Evolutionary conservation across 2,329 filamentous ascomycete genomes (phyloP).

Genomic region (Hypoxylon sp.): DNA sequence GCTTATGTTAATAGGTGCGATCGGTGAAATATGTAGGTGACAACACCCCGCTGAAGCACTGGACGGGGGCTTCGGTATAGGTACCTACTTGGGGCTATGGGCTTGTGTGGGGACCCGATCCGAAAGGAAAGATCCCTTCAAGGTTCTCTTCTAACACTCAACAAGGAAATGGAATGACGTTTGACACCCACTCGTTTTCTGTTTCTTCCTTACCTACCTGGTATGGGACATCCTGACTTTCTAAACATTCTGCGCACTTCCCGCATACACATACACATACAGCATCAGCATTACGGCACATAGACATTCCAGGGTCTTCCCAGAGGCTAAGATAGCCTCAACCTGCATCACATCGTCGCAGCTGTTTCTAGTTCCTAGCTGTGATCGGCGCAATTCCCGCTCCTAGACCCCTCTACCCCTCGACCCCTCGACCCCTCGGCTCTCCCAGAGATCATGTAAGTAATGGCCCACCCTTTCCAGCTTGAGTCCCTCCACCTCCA

Average conservation of each 20-base stretch:
- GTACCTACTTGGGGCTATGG: too few relatives aligned
- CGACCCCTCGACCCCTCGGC: not conserved
- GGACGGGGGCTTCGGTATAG: too few relatives aligned
- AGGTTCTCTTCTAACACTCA: conserved; percentile 1
- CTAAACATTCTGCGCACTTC: not conserved
- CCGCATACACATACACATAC: not conserved
- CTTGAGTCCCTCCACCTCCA: not conserved
- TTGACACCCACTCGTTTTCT: conserved; percentile 23
- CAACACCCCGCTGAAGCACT: conserved; percentile 11
- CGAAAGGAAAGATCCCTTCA: not conserved
- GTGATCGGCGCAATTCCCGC: conserved; percentile 31
- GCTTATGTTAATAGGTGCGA: conserved; percentile 15
- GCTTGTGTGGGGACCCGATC: not conserved
- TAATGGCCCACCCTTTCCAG: conserved; percentile 27
- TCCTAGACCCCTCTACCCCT: not conserved
- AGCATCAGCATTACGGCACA: conserved; percentile 2
- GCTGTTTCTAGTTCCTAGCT: conserved; percentile 27
- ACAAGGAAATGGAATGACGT: conserved; percentile 26
- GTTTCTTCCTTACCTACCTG: conserved; percentile 10
- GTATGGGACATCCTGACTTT: not conserved
- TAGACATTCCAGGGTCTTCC: too few relatives aligned
- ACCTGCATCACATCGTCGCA: conserved; percentile 38
- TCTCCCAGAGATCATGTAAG: conserved; percentile 38
- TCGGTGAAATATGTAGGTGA: not conserved
- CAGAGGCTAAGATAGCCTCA: conserved; percentile 33